Base-by-base conservation (phyloP, 768 basidiomycete genomes). In the Hemileccinum rubropunctum region DNA sequence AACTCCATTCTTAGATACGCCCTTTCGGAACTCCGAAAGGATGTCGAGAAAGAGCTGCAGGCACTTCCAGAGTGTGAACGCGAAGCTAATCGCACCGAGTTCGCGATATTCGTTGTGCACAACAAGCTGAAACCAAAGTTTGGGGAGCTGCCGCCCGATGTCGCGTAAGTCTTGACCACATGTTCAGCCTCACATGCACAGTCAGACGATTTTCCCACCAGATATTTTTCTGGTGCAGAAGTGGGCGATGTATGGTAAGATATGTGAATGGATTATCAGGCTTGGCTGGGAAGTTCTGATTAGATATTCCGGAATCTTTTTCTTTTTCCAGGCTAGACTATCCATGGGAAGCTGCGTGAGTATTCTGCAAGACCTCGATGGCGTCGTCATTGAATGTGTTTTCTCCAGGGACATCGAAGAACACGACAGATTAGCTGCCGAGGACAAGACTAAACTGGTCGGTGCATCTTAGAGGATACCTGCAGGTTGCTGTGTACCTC, bases 31-130 rank as follows among this genome's bases (percentile, higher is more conserved):
- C 82, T 99, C 26, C 77, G 85, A 64, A 88, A 86, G 67, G 97
- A 99, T 63, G 88, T 97, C 44, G 88, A 90, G 58, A 66, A 67
- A 39, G 88, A 88, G 57, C 70, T 90, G 13, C 69, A 80, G 26
- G 65, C 67, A 11, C 77, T 83, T 49, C 84, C 88, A 4, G 88
- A 90, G 66, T 68, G 78, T 15, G 84, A 94, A 57, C 84, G 86
- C 44, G 81, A 86, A n/a, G 79, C 78, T 1, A 71, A 84, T 17
- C 78, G 80, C 52, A 94, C 95, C 23, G 76, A 88, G 65, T 92
- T 99, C 52, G 95, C 82, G 1, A 75, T 98, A 56, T 99, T 98
- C 62, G 95, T 98, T 41, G 91, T 95, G 21, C 90, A 94, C 71
- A 91, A 94, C 75, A 98, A 98, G 73, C 75, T 83, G 53, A 98